Evolutionary conservation across 257 asterid species (phyloP).

Genomic region (Solanum infundibuliforme): DNA sequence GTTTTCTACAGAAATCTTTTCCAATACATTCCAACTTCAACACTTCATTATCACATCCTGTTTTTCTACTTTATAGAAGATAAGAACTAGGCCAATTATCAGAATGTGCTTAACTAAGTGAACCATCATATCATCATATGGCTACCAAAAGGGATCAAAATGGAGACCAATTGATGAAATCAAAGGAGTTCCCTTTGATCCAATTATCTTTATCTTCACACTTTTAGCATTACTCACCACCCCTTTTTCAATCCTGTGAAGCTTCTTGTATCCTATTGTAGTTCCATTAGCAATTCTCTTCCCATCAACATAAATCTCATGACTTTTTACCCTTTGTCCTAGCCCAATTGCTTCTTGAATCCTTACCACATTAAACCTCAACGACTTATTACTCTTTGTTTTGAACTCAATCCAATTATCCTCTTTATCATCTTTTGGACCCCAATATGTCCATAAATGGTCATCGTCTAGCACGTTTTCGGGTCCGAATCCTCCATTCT

Average conservation of each 20-base stretch:
- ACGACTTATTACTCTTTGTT: constrained; percentile 11
- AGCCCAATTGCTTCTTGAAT: constrained; percentile 90
- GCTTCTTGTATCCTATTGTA: constrained; percentile 81
- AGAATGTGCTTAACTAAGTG: no score
- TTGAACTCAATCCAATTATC: constrained; percentile 61
- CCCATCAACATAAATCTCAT: constrained; percentile 54
- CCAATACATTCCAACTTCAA: background rate
- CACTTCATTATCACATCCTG: background rate
- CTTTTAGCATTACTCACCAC: constrained; percentile 26
- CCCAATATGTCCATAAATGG: constrained; percentile 89
- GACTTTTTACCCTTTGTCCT: constrained; percentile 64
- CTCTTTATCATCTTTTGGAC: constrained; percentile 35
- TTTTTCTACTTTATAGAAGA: background rate
- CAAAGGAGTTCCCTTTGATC: constrained; percentile 62
- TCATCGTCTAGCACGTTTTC: constrained; percentile 53
- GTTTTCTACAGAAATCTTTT: no score
- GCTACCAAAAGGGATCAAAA: constrained; percentile 75
- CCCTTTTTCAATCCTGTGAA: constrained; percentile 60
- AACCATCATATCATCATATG: background rate
- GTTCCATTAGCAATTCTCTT: constrained; percentile 40
- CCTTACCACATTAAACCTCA: constrained; percentile 67
- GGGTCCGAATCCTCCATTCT: constrained; percentile 41
- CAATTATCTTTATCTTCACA: constrained; percentile 49
- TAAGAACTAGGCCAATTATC: no score
- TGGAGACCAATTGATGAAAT: constrained; percentile 78